These are phyloP conservation scores for Sonneratia alba DNA, from an alignment of 345 rosid species.

Conservation along the genomic window DNA sequence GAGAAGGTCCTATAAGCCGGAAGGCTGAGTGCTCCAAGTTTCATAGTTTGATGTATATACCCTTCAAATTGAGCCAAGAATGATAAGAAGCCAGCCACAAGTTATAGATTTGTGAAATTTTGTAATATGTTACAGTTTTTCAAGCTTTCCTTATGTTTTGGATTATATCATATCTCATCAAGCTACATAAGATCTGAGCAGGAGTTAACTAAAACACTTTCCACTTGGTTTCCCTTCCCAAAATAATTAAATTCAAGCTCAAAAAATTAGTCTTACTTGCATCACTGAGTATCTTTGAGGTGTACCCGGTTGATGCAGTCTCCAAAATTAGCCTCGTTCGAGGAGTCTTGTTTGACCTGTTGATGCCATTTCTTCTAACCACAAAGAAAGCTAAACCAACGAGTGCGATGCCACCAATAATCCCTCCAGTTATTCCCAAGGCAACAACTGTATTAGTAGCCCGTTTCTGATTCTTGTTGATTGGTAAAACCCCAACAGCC, in stretches of 20 bases:
- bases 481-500: constrained; percentile 76
- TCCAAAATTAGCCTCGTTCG: constrained; percentile 54
- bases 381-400: constrained; percentile 37
- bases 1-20: constrained; percentile 82
- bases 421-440: constrained; percentile 46
- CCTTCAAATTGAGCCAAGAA: constrained; percentile 36
- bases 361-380: constrained; percentile 28
- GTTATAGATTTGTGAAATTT: neutral
- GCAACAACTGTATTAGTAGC: constrained; percentile 32
- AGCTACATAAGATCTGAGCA: too few relatives aligned
- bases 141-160: neutral
- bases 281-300: constrained; percentile 71
- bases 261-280: constrained; percentile 54
- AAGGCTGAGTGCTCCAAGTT: constrained; percentile 78
- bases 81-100: neutral
- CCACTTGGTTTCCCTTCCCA: neutral
- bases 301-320: constrained; percentile 62
- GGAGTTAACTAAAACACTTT: neutral
- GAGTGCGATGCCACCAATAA: constrained; percentile 46
- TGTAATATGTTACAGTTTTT: neutral
- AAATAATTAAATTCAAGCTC: neutral
- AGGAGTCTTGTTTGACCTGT: constrained; percentile 23
- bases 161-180: too few relatives aligned
- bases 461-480: constrained; percentile 25
- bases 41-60: constrained; percentile 80